Conservation (phyloP, 2,329 filamentous ascomycete genomes). For the Lomentospora prolificans region DNA sequence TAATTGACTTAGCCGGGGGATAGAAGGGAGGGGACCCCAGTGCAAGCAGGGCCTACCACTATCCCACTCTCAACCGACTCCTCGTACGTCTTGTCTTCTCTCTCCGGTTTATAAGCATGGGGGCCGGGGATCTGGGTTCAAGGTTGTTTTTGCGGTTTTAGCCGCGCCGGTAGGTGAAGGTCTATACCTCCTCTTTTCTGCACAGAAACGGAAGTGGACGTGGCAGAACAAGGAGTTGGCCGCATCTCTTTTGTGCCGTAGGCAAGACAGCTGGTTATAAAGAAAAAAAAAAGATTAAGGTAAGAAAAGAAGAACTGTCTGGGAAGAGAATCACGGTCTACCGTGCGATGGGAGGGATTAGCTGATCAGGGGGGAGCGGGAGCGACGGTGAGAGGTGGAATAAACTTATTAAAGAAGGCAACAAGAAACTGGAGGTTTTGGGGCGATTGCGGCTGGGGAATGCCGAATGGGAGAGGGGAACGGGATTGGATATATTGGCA, state of each 20-base stretch:
- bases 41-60: no score
- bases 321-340: neutral
- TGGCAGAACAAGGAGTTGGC: no score
- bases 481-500: neutral
- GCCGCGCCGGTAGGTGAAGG: neutral
- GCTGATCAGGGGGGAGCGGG: neutral
- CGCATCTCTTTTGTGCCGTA: no score
- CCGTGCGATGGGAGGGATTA: no score
- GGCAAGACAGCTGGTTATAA: neutral
- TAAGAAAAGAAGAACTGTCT: neutral
- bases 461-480: neutral
- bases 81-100: neutral
- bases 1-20: neutral
- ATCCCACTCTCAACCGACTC: no score
- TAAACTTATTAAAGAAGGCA: neutral
- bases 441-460: neutral
- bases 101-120: neutral
- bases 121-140: neutral
- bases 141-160: neutral
- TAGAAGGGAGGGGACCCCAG: no score
- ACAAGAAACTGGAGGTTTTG: neutral
- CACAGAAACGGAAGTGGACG: no score
- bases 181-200: neutral
- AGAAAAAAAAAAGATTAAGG: neutral
- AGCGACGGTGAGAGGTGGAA: conserved; percentile 1